Base-by-base conservation (phyloP, 768 basidiomycete genomes). In the Trametes maxima region DNA sequence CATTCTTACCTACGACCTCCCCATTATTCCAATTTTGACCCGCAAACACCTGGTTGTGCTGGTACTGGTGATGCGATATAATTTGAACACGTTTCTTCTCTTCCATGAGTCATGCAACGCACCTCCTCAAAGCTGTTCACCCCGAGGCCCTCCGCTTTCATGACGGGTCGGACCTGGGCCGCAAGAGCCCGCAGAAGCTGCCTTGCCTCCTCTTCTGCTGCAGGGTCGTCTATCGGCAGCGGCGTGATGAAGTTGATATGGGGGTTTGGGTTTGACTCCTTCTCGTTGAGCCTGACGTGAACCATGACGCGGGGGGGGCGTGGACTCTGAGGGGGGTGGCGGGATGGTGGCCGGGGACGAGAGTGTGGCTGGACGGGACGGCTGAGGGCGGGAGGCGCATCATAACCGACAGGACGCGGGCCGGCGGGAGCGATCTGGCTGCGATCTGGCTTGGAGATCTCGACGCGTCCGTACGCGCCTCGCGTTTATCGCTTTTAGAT, bases 81-180 rank as follows among this genome's bases (percentile, higher is more conserved):
- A 10, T 7, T 37, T 10, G 3, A 17, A 10, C 21, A 25, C 10
- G 6, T 24, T 3, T 21, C 21, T 36, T 42, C 13, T 6, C 16
- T 16, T 5, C 39, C 16, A 4, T 2, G n/a, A 17, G 21, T 22
- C 8, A 19, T 7, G 12, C 5, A 22, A 54, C 63, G 35, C 68
- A 90, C 92, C 84, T 94, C 92, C 75, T 93, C 92, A 16, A 94
- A 77, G 63, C 86, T 89, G 67, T 92, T 94, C 28, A 94, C 83
- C 1, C 69, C 73, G 65, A 94, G 87, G 0, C 89, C 90, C 66
- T 91, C 88, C 2, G 78, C 71, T 70, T 91, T 92, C 92, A 94
- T 94, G 21, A 93, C 69, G 2, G 92, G 92, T 63, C 83, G 82
- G 28, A 94, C 89, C 73, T 94, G 92, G 3, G 92, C 92, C 0